These are phyloP conservation scores for Boletus subparvulus DNA, from an alignment of 768 basidiomycete genomes.

Conservation along the genomic window DNA sequence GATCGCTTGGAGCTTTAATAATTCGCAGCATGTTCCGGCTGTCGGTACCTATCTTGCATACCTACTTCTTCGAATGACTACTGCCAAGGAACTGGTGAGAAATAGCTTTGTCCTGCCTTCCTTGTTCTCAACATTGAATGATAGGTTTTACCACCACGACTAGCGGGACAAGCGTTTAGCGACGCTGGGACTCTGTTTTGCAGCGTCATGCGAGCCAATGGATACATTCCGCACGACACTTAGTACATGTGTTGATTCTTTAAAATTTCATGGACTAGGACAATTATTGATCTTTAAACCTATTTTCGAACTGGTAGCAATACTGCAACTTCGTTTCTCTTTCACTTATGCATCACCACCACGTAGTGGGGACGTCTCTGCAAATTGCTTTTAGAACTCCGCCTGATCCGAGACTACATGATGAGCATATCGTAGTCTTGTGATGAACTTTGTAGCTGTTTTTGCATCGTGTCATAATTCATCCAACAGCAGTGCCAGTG, in stretches of 20 bases:
- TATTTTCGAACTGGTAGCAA: neutral
- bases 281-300: neutral
- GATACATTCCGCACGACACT: neutral
- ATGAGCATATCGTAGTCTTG: no score
- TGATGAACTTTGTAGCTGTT: neutral
- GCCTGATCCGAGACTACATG: no score
- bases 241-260: neutral
- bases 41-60: constrained; percentile 88
- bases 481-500: neutral
- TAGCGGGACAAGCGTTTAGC: constrained; percentile 30
- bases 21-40: constrained; percentile 73
- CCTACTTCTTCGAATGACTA: constrained; percentile 71
- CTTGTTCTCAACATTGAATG: constrained; percentile 1
- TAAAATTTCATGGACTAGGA: constrained; percentile 7
- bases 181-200: neutral
- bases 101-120: neutral
- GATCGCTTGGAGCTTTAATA: neutral
- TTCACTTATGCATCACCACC: no score
- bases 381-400: no score
- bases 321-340: neutral
- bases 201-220: neutral
- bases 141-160: constrained; percentile 33
- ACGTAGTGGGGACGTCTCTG: no score
- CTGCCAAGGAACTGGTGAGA: constrained; percentile 51
- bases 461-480: neutral